phyloP scores from a whole-genome alignment of 2,329 filamentous ascomycete genomes.

The Helotiales sp. region DNA sequence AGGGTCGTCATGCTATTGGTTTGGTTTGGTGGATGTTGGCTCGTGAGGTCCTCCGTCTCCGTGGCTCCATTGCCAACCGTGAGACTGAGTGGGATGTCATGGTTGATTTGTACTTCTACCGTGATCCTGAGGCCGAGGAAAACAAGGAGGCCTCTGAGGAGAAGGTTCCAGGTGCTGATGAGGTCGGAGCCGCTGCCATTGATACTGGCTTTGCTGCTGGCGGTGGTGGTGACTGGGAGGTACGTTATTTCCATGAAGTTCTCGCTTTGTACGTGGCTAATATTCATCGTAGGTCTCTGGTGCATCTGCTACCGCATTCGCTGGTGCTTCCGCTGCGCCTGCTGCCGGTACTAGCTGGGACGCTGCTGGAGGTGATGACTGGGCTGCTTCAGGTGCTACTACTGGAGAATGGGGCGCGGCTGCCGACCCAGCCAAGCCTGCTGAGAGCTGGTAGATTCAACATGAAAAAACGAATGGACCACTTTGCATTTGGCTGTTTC shows the following conservation, averaged over 20 bases:
- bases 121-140: conserved; percentile 98
- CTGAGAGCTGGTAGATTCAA: conserved; percentile 36
- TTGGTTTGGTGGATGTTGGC: conserved; percentile 99
- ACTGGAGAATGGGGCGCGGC: conserved; percentile 48
- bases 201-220: conserved; percentile 72
- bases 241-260: conserved; percentile 55
- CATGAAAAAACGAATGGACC: conserved; percentile 19
- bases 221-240: conserved; percentile 71
- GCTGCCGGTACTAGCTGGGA: conserved; percentile 63
- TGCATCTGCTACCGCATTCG: conserved; percentile 58
- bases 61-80: conserved; percentile 92
- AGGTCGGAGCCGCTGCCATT: conserved; percentile 76
- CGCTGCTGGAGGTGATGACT: conserved; percentile 49
- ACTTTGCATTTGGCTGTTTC: conserved; percentile 24
- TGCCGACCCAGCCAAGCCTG: conserved; percentile 46
- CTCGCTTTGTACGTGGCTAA: conserved; percentile 45
- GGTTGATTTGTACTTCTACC: conserved; percentile 99
- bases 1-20: conserved; percentile 99
- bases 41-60: conserved; percentile 98
- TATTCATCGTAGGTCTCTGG: conserved; percentile 56
- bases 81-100: conserved; percentile 99
- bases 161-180: conserved; percentile 76
- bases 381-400: conserved; percentile 45
- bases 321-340: conserved; percentile 59
- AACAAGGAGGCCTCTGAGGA: conserved; percentile 96